Evolutionary conservation across 2,329 filamentous ascomycete genomes (phyloP).

Genomic region (Calonectria crousiana): DNA sequence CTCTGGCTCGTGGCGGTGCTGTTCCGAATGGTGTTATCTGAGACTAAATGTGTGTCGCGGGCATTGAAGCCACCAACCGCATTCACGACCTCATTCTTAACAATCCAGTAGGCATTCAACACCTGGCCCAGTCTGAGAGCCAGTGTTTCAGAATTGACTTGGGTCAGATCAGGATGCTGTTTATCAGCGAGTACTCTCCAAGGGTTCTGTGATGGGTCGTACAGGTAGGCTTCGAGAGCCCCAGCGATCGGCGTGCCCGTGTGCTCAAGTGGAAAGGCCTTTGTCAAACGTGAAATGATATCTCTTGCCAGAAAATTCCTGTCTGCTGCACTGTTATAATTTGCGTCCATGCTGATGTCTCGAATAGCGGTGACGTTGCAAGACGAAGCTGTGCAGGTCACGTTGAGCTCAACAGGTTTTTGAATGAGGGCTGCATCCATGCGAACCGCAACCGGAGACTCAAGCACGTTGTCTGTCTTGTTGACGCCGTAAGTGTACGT

Average conservation of each 20-base stretch:
- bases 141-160: background rate
- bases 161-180: too few species aligned
- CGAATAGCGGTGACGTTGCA: too few species aligned
- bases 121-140: background rate
- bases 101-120: background rate
- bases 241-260: too few species aligned
- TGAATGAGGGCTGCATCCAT: background rate
- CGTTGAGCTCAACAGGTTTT: background rate
- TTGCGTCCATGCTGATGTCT: too few species aligned
- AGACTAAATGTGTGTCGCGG: background rate
- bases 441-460: background rate
- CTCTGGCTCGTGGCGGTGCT: background rate
- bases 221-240: too few species aligned
- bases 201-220: too few species aligned
- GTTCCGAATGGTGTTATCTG: background rate
- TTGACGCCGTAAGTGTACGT: background rate
- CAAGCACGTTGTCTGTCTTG: background rate
- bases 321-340: too few species aligned
- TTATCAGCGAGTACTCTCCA: too few species aligned
- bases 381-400: too few species aligned
- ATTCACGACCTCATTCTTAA: background rate
- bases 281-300: too few species aligned
- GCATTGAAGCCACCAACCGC: background rate
- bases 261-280: too few species aligned
- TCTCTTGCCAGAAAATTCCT: too few species aligned